Percentiles rank a stretch among this genome's conserved stretches.
These are phyloP conservation scores for Tuber microsphaerosporum DNA, from an alignment of 495 filamentous ascomycete species.

Conservation along the genomic window DNA sequence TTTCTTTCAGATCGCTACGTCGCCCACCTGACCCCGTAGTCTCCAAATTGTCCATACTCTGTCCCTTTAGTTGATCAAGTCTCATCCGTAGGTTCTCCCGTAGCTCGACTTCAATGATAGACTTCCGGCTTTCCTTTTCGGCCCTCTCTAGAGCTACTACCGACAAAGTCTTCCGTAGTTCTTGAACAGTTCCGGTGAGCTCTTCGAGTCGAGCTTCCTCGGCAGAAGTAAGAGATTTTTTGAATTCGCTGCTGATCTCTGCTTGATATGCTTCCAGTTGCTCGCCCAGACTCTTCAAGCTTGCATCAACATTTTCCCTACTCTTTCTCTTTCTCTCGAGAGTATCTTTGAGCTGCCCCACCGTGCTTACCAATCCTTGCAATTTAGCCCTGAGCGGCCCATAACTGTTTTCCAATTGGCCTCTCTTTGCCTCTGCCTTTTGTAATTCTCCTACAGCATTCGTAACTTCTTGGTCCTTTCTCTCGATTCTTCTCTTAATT, in stretches of 20 bases:
- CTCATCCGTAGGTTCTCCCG: conserved; percentile 75
- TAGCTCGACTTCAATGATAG: conserved; percentile 71
- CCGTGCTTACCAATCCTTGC: conserved; percentile 58
- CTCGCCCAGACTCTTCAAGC: conserved; percentile 66
- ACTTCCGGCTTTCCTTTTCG: conserved; percentile 73
- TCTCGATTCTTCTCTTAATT: conserved; percentile 61
- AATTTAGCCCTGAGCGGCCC: conserved; percentile 70
- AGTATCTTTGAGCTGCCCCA: conserved; percentile 65
- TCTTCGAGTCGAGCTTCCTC: conserved; percentile 76
- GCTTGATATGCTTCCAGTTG: conserved; percentile 65
- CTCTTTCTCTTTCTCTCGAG: conserved; percentile 65
- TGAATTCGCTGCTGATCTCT: conserved; percentile 79
- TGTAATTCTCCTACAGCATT: conserved; percentile 69
- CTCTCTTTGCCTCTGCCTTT: conserved; percentile 70
- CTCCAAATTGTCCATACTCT: conserved; percentile 61
- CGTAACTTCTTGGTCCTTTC: conserved; percentile 79
- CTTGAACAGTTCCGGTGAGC: conserved; percentile 60
- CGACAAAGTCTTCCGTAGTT: conserved; percentile 64
- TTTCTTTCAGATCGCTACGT: conserved; percentile 65
- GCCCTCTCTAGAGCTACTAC: conserved; percentile 65
- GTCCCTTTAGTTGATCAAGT: conserved; percentile 76
- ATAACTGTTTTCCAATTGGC: conserved; percentile 74
- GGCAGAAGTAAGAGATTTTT: conserved; percentile 72
- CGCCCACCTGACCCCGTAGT: conserved; percentile 46
- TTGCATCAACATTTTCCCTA: conserved; percentile 65